Evolutionary conservation across 1,284 basidiomycete species (phyloP).

Genomic region (Ustanciosporium gigantosporum): DNA sequence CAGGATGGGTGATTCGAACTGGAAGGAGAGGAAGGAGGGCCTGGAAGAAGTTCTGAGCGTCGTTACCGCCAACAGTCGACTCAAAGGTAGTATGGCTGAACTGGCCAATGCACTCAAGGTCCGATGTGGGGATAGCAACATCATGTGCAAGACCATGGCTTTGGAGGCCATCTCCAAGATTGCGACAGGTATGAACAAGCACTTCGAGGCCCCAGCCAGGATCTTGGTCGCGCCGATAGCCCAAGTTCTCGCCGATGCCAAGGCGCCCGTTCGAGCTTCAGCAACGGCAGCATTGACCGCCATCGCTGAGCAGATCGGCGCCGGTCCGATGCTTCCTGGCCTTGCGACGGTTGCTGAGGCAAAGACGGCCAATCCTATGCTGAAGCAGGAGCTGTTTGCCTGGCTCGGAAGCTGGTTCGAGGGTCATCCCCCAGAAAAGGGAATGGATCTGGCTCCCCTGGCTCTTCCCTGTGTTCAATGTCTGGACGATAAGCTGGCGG

Average conservation of each 20-base stretch:
- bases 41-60: constrained; percentile 81
- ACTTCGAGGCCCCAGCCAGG: constrained; percentile 86
- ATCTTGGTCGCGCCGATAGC: constrained; percentile 78
- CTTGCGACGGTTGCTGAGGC: constrained; percentile 78
- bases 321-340: constrained; percentile 79
- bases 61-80: constrained; percentile 84
- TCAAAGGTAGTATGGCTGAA: constrained; percentile 85
- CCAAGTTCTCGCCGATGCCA: constrained; percentile 88
- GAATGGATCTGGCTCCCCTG: constrained; percentile 77
- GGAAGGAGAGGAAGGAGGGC: constrained; percentile 97
- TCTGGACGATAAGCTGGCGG: constrained; percentile 87
- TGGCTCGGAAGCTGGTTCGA: constrained; percentile 85
- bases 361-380: constrained; percentile 77
- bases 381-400: constrained; percentile 78
- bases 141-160: constrained; percentile 86
- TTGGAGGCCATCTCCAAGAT: constrained; percentile 87
- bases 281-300: constrained; percentile 78
- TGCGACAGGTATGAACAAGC: constrained; percentile 89
- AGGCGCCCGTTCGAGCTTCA: constrained; percentile 79
- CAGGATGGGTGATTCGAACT: constrained; percentile 80
- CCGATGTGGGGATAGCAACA: constrained; percentile 88
- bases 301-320: constrained; percentile 79
- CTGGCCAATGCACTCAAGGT: constrained; percentile 85
- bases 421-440: constrained; percentile 65
- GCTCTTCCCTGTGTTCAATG: constrained; percentile 74